Base-by-base conservation (phyloP, 306 rosid species). In the Mimosa pudica region DNA sequence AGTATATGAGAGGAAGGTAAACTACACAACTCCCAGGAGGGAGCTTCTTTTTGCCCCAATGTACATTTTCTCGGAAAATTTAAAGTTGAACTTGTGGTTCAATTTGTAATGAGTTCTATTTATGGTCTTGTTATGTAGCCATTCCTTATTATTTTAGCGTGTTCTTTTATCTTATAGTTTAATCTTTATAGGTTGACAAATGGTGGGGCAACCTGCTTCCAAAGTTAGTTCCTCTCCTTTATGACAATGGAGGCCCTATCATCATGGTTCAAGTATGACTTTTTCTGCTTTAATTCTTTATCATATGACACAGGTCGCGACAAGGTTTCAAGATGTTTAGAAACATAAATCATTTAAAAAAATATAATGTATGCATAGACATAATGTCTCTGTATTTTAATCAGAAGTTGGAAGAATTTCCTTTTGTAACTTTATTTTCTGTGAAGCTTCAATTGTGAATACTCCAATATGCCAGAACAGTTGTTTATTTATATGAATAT, bases 181-280 rank as follows among this genome's bases (percentile, higher is more conserved):
- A 70, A 68, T 57, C 20, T 83, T 85, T 70, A 51, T 84, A 94
- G 98, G 98, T 94, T 77, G 95, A 90, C 49, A 84, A 81, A 86
- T 94, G 98, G 98, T 94, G 98, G 98, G 87, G 85, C 69, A 76
- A 62, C 77, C 79, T 94, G 78, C 97, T 94, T 86, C 98, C 95
- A 13, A 91, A 81, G 77, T 74, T 94, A 74, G 84, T 87, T 82
- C 94, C 98, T 54, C 88, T 89, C 75, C 90, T 92, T 57, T 92
- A 92, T 73, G 86, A 70, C 71, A 94, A 88, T 52, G 96, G 97
- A 63, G 97, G 98, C 67, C 97, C 97, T 69, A 83, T 94, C 54
- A 84, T 94, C 87, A 94, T 94, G 97, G 94, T 92, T 84, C 98
- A 94, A 92, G 97, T 94, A 74, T 75, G 91, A 71, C 58, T 75